These are phyloP conservation scores for Candida golubevii DNA, from an alignment of 805 yeast genomes.

Conservation along the genomic window DNA sequence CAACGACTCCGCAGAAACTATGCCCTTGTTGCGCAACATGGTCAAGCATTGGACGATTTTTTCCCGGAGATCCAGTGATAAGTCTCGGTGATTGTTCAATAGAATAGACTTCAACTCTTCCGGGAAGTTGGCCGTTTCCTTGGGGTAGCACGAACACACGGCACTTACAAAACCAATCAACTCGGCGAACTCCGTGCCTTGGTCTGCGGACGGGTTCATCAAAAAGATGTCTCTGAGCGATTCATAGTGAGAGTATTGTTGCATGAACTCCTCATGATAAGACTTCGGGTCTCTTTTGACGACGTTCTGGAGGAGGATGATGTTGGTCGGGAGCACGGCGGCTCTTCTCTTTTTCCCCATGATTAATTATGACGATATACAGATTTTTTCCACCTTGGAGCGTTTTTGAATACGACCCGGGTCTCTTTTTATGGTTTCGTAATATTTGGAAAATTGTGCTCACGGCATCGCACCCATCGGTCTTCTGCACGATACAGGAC, in stretches of 20 bases:
- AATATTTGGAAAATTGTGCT: background rate
- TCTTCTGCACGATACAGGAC: too few species aligned
- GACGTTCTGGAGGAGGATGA: slow-evolving; percentile 84
- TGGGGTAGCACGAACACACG: slow-evolving; percentile 85
- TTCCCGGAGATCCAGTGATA: slow-evolving; percentile 83
- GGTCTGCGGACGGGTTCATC: slow-evolving; percentile 50
- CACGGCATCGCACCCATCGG: slow-evolving; percentile 14
- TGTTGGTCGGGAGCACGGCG: slow-evolving; percentile 87
- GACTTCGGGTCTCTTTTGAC: slow-evolving; percentile 94
- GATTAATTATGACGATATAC: background rate
- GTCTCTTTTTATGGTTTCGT: too few species aligned
- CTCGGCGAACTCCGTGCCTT: slow-evolving; percentile 61
- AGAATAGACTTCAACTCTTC: slow-evolving; percentile 69
- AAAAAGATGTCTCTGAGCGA: slow-evolving; percentile 84
- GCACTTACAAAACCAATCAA: slow-evolving; percentile 88
- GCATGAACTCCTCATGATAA: slow-evolving; percentile 87
- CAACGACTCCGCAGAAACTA: slow-evolving; percentile 72
- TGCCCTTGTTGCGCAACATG: slow-evolving; percentile 83
- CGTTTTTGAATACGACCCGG: background rate
- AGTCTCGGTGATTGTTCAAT: slow-evolving; percentile 69
- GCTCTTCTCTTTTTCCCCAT: slow-evolving; percentile 92
- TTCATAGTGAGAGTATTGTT: slow-evolving; percentile 90
- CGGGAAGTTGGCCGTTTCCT: slow-evolving; percentile 83
- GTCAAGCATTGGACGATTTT: slow-evolving; percentile 86
- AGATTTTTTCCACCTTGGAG: background rate